Base-by-base conservation (phyloP, 31 red algal species). In the Pterothamnion heteromorphum region DNA sequence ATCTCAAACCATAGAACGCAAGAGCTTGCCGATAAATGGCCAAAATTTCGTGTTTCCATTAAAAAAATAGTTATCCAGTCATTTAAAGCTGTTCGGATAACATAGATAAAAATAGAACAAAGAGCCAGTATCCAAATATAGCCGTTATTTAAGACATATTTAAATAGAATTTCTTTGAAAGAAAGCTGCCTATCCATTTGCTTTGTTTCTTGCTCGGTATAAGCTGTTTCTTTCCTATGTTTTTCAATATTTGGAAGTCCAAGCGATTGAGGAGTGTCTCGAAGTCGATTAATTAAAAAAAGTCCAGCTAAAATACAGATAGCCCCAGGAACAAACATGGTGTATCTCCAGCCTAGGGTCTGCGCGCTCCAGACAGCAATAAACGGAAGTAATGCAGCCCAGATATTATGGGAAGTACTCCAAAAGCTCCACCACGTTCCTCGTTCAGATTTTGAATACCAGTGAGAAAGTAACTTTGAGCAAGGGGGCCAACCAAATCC, bases 391-490 rank as follows among this genome's bases (percentile, higher is more conserved):
- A 99, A 85, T 89, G 97, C 97, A 30, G 96, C 97, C 35, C 97
- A 95, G 35, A 96, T 99, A 86, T 99, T 99, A 87, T 99, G 97
- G 32, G 94, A 96, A 26, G 97, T 99, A 83, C 97, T 99, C 97
- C 97, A 99, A 57, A 99, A 96, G 0, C 97, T 96, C 97, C 97
- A 99, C 97, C 97, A 99, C 21, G 97, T 99, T 21, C 97, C 97
- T 34, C 97, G 80, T 74, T 99, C 97, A 22, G 91, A 95, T 76
- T 93, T 94, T 39, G 95, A 93, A 93, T 99, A 99, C 97, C 97
- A 99, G 26, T 76, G 91, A 1, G 97, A 97, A 44, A 99, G 96
- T 91, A 99, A 88, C 31, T 97, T 97, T 14, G 97, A 95, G 89
- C 97, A 99, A 3, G 97, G 97, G 14, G 97, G 96, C 51, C 96